Conservation (phyloP, 305 asterid genomes). For the Fraxinus latifolia region DNA sequence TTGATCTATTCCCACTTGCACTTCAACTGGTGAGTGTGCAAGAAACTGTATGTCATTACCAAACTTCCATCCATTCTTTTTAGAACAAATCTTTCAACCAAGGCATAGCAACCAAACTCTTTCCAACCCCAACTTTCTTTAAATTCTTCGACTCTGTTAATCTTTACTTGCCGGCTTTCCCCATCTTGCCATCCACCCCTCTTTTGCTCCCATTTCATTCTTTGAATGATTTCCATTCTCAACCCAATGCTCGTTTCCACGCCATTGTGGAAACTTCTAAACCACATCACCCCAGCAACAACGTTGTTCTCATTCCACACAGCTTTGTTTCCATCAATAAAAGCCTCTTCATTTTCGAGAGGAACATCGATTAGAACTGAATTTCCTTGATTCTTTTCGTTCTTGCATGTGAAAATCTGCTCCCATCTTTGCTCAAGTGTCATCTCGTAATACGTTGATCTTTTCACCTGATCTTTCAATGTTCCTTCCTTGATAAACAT, state of each 20-base stretch:
- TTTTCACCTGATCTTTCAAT: conserved; percentile 38
- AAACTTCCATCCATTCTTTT: conserved; percentile 55
- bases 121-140: conserved; percentile 33
- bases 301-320: conserved; percentile 33
- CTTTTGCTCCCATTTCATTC: conserved; percentile 68
- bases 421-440: conserved; percentile 69
- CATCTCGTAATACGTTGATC: conserved; percentile 47
- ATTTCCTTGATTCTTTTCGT: conserved; percentile 2
- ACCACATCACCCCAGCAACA: conserved; percentile 45
- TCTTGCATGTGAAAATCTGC: conserved; percentile 35
- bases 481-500: conserved; percentile 41
- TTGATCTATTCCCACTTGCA: conserved; percentile 39
- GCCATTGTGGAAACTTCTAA: conserved; percentile 18
- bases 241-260: conserved; percentile 41
- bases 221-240: conserved; percentile 44
- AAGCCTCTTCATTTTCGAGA: conserved; percentile 40
- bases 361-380: conserved; percentile 35
- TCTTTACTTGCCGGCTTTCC: conserved; percentile 25
- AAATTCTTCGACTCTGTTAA: conserved; percentile 36
- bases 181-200: conserved; percentile 44
- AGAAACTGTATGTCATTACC: conserved; percentile 43
- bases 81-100: conserved; percentile 60
- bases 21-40: conserved; percentile 35
- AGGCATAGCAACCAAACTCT: conserved; percentile 49
- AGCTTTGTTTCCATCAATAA: conserved; percentile 38